Evolutionary conservation across 2,329 filamentous ascomycete species (phyloP).

Genomic region (Aureobasidium subglaciale): DNA sequence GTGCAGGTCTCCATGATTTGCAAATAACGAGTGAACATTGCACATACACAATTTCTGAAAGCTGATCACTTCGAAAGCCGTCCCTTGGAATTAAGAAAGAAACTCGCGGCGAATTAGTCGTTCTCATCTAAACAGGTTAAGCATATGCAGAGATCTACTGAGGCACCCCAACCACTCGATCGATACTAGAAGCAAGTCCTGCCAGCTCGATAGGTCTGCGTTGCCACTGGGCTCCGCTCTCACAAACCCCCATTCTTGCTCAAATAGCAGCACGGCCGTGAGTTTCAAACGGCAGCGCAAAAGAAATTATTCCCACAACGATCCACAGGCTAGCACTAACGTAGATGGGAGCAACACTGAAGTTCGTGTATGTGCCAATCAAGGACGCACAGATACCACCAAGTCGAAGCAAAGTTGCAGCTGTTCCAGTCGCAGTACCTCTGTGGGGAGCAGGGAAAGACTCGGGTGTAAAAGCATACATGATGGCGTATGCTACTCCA

Average conservation of each 20-base stretch:
- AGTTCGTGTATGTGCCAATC: not conserved
- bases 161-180: too few species aligned
- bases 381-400: conserved; percentile 47
- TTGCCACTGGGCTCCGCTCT: too few species aligned
- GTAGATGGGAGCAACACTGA: not conserved
- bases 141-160: too few species aligned
- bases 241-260: not conserved
- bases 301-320: not conserved
- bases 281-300: not conserved
- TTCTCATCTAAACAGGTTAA: too few species aligned
- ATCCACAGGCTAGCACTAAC: not conserved
- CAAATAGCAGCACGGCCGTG: not conserved
- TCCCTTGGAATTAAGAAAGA: too few species aligned
- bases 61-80: too few species aligned
- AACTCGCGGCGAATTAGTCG: too few species aligned
- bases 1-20: too few species aligned
- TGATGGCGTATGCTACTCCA: conserved; percentile 53
- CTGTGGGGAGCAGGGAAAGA: conserved; percentile 66
- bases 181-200: too few species aligned
- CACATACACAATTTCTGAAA: too few species aligned
- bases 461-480: conserved; percentile 72
- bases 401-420: conserved; percentile 62
- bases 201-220: too few species aligned
- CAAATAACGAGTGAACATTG: too few species aligned
- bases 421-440: conserved; percentile 65